Base-by-base conservation (phyloP, 202 grass and related monocot genomes). In the Bolboschoenoplectus hybrid region DNA sequence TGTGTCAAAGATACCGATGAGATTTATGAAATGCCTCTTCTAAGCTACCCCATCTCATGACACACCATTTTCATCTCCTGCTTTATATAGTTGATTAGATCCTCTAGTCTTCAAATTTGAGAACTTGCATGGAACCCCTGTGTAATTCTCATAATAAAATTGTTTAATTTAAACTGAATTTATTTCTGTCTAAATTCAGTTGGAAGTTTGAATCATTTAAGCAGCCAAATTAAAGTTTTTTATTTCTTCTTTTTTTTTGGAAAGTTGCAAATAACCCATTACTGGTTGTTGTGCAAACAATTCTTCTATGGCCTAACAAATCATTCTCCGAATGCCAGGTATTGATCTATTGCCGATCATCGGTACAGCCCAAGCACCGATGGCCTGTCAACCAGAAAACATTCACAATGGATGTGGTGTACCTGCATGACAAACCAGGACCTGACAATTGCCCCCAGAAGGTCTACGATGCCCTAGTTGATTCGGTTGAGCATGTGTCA, bases 281-380 rank as follows among this genome's bases (percentile, higher is more conserved):
- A 6, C 13, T 9, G 6, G 7, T 58, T 56, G 63, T 71, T 34
- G 32, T 16, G 13, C 2, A 8, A 55, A 67, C 35, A 3, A 36
- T 70, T 8, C 45, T 56, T 44, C 2, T 44, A 63, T 32, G 39
- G n/a, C 13, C 53, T 68, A 9, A 84, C 6, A 9, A 5, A 51
- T 61, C n/a, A 14, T 43, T 80, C 7, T 80, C 53, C 32, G n/a
- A 2, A 89, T 88, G 9, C 40, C 88, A 98, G 96, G 87, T 98
- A 72, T 91, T 98, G 55, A 91, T 98, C 57, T 98, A 98, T 88
- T 98, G 91, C 80, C 89, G 96, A 39, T 98, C 96, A 67, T 98
- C 96, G 34, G 91, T 85, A 16, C 90, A 78, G 43, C 96, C 96
- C 0, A 88, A 91, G 2, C 93, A 98, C 85, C 88, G 88, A 35